These are phyloP conservation scores for Conidiobolus coronatus DNA, from an alignment of 371 early-diverging fungal genomes.

Conservation along the genomic window DNA sequence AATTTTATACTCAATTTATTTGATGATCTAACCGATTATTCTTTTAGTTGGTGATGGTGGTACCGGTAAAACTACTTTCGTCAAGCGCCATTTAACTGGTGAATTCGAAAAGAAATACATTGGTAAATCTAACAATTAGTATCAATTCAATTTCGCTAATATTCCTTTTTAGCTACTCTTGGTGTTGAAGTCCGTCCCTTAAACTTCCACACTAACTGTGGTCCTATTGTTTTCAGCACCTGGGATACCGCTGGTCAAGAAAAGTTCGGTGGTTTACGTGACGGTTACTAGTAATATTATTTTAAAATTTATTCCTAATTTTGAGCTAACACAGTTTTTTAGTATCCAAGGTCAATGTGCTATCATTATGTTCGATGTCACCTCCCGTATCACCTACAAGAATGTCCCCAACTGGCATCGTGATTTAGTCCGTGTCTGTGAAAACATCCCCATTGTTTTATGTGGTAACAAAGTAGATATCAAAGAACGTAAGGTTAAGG, in stretches of 20 bases:
- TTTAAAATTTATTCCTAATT: neutral
- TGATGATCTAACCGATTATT: slow-evolving; percentile 4
- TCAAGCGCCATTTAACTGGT: slow-evolving; percentile 98
- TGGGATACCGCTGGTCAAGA: slow-evolving; percentile 99
- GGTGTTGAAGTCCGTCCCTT: slow-evolving; percentile 99
- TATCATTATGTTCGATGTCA: slow-evolving; percentile 99
- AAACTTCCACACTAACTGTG: slow-evolving; percentile 93
- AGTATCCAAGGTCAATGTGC: slow-evolving; percentile 98
- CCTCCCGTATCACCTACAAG: slow-evolving; percentile 98
- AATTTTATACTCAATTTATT: neutral
- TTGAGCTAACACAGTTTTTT: neutral
- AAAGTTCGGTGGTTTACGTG: slow-evolving; percentile 99
- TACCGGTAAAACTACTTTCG: slow-evolving; percentile 99
- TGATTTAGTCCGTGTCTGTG: slow-evolving; percentile 96
- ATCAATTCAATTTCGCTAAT: neutral
- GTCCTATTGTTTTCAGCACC: slow-evolving; percentile 90
- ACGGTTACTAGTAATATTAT: slow-evolving; percentile 92
- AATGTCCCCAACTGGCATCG: slow-evolving; percentile 99
- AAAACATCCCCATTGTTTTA: slow-evolving; percentile 98
- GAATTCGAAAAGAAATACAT: slow-evolving; percentile 99
- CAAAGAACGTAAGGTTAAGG: slow-evolving; percentile 99
- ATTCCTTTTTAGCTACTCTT: slow-evolving; percentile 66
- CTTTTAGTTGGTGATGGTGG: slow-evolving; percentile 96
- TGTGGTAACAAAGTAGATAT: slow-evolving; percentile 99
- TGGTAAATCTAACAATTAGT: slow-evolving; percentile 29